A percentile compares a stretch with the other conserved stretches of the same genome.
Evolutionary conservation across 306 rosid species (phyloP).

Genomic region (Biancaea sappan): DNA sequence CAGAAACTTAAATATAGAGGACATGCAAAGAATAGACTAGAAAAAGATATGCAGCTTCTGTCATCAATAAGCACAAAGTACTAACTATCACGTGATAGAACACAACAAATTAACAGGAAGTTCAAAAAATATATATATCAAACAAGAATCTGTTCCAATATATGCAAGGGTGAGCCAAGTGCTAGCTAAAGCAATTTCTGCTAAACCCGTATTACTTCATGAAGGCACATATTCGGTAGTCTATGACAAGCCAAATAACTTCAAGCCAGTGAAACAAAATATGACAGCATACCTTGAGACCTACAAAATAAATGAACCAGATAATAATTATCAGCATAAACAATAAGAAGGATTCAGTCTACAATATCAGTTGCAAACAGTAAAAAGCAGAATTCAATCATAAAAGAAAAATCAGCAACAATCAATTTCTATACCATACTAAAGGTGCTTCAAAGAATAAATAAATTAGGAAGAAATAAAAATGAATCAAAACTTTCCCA

Average conservation of each 20-base stretch:
- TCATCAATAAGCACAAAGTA: conserved; percentile 12
- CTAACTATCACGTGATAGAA: conserved; percentile 8
- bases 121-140: not conserved
- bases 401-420: not conserved
- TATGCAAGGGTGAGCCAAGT: conserved; percentile 21
- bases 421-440: not conserved
- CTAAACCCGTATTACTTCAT: conserved; percentile 27
- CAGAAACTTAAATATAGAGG: conserved; percentile 24
- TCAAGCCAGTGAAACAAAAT: conserved; percentile 39
- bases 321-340: conserved; percentile 19
- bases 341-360: conserved; percentile 2
- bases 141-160: not conserved
- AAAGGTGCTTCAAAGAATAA: conserved; percentile 13
- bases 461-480: conserved; percentile 18
- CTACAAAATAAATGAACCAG: conserved; percentile 60
- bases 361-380: not conserved
- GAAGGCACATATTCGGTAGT: conserved; percentile 31
- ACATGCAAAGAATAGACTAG: conserved; percentile 29
- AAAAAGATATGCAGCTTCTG: conserved; percentile 14
- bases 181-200: conserved; percentile 31
- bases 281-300: conserved; percentile 78
- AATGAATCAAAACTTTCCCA: conserved; percentile 8
- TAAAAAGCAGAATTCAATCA: conserved; percentile 21
- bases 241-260: conserved; percentile 34
- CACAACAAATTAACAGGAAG: conserved; percentile 10